phyloP scores from a whole-genome alignment of 176 grass and related monocot species.

The Oryza rufipogon region DNA sequence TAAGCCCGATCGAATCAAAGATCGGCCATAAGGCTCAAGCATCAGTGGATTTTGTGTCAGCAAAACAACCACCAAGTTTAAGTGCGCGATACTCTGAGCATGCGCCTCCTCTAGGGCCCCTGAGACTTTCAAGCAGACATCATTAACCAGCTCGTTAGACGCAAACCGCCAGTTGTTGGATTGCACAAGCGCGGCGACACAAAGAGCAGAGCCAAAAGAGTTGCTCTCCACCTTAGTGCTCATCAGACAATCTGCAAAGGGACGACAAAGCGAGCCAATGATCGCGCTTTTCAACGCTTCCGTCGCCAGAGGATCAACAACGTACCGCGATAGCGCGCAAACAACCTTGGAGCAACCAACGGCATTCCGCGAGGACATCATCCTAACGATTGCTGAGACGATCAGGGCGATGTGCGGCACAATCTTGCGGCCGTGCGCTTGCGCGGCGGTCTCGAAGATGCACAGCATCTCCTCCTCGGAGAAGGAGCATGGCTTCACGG shows the following conservation, averaged over 20 bases:
- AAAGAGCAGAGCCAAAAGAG: constrained; percentile 63
- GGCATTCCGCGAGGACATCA: constrained; percentile 36
- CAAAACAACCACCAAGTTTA: constrained; percentile 60
- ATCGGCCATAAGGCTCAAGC: constrained; percentile 72
- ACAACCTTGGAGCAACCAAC: constrained; percentile 52
- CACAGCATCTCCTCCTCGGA: constrained; percentile 46
- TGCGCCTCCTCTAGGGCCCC: constrained; percentile 58
- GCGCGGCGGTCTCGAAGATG: constrained; percentile 60
- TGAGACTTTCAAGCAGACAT: constrained; percentile 66
- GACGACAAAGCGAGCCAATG: constrained; percentile 46
- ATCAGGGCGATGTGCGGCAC: constrained; percentile 53
- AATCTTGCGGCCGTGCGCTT: constrained; percentile 57
- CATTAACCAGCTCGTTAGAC: constrained; percentile 58
- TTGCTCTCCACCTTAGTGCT: constrained; percentile 42
- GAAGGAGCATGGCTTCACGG: constrained; percentile 29
- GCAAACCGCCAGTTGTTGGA: constrained; percentile 64
- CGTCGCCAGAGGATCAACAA: constrained; percentile 50
- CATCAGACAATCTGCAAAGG: constrained; percentile 70
- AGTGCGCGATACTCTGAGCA: constrained; percentile 50
- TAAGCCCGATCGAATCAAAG: constrained; percentile 70
- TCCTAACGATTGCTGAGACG: constrained; percentile 44
- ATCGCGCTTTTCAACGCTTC: constrained; percentile 56
- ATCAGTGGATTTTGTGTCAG: constrained; percentile 44
- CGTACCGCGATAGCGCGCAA: constrained; percentile 52
- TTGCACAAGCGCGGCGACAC: constrained; percentile 55